These are phyloP conservation scores for Epichloe gansuensis DNA, from an alignment of 2,329 filamentous ascomycete species.

Conservation along the genomic window DNA sequence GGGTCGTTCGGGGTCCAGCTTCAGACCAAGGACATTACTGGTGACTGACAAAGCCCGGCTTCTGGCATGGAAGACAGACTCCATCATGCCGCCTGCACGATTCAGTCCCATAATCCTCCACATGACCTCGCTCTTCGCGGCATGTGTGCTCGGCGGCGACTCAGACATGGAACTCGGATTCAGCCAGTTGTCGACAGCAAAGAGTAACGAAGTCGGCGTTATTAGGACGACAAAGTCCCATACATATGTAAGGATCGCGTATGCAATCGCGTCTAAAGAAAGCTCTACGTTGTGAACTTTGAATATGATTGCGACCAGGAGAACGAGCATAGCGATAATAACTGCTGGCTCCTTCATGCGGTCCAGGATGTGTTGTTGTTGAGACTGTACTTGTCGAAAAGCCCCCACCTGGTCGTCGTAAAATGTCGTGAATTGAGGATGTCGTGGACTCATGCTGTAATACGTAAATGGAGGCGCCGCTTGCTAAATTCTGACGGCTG, in stretches of 20 bases:
- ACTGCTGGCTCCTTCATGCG: slow-evolving; percentile 23
- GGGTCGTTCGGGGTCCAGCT: slow-evolving; percentile 31
- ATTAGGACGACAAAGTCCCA: slow-evolving; percentile 49
- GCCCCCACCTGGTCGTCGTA: slow-evolving; percentile 24
- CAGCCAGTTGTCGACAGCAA: slow-evolving; percentile 43
- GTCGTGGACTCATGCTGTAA: slow-evolving; percentile 23
- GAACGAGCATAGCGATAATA: slow-evolving; percentile 20
- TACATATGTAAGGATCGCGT: slow-evolving; percentile 28
- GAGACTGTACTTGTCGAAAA: slow-evolving; percentile 17
- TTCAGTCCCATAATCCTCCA: slow-evolving; percentile 49
- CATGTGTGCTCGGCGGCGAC: slow-evolving; percentile 30
- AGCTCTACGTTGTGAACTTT: slow-evolving; percentile 21
- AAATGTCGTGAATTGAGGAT: slow-evolving; percentile 20
- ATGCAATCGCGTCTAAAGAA: slow-evolving; percentile 16
- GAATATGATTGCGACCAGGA: slow-evolving; percentile 22
- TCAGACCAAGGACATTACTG: slow-evolving; percentile 26
- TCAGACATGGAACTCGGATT: slow-evolving; percentile 29
- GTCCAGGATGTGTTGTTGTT: slow-evolving; percentile 16
- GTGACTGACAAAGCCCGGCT: slow-evolving; percentile 43
- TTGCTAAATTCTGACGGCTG: slow-evolving; percentile 6
- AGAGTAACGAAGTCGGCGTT: slow-evolving; percentile 43
- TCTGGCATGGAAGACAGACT: slow-evolving; percentile 44
- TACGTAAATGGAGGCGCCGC: slow-evolving; percentile 6
- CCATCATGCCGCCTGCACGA: slow-evolving; percentile 37
- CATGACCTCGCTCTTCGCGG: slow-evolving; percentile 52